Percentiles rank a stretch among this genome's conserved stretches.
phyloP scores from a whole-genome alignment of 2,329 filamentous ascomycete genomes.

The Ophiostoma australiae region DNA sequence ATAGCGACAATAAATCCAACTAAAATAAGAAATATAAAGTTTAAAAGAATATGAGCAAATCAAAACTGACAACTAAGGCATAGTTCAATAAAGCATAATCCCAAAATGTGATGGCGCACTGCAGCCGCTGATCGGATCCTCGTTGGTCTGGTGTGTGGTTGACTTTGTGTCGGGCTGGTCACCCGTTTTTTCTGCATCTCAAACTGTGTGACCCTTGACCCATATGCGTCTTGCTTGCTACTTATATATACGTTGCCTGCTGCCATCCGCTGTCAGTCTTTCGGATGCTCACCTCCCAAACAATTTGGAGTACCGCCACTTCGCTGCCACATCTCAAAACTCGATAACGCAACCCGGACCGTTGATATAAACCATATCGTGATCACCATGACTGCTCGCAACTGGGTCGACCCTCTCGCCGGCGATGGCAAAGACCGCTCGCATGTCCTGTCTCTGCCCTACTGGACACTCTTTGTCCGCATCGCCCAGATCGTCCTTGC shows the following conservation, averaged over 20 bases:
- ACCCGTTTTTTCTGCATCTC: background rate
- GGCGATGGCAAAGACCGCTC: conserved; percentile 25
- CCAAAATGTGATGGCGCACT: background rate
- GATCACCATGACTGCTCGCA: conserved; percentile 19
- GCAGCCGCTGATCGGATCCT: conserved; percentile 12
- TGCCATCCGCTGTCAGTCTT: background rate
- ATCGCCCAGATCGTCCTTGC: conserved; percentile 26
- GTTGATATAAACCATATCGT: background rate
- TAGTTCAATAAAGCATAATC: background rate
- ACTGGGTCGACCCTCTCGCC: conserved; percentile 12
- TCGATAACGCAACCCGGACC: background rate
- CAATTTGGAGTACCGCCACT: background rate
- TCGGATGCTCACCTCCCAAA: background rate
- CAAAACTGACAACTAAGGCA: background rate
- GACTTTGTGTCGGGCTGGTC: background rate
- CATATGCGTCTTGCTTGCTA: background rate
- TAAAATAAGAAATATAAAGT: background rate
- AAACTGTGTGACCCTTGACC: background rate
- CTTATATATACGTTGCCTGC: conserved; percentile 1
- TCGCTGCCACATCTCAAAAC: background rate
- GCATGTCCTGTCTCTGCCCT: conserved; percentile 26
- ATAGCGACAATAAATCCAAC: background rate
- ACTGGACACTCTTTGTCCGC: conserved; percentile 27
- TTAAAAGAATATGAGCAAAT: background rate
- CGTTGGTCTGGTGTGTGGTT: background rate